A percentile compares a stretch with the other conserved stretches of the same genome.
Conservation (phyloP, 2,329 filamentous ascomycete genomes). For the Dactylellina cionopaga region DNA sequence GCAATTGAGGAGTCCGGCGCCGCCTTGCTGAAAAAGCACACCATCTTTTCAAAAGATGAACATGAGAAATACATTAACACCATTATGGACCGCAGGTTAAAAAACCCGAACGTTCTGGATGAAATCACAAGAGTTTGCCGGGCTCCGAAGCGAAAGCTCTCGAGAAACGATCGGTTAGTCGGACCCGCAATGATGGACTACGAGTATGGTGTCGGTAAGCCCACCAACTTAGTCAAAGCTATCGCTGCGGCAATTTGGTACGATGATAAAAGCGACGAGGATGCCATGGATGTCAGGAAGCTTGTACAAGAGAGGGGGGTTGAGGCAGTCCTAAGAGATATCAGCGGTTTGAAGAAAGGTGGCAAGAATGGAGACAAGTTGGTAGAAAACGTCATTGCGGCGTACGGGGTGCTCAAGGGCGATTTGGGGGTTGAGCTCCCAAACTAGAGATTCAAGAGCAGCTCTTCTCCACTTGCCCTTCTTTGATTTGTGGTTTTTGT, state of each 20-base stretch:
- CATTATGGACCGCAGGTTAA: conserved; percentile 74
- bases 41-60: conserved; percentile 72
- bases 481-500: background rate
- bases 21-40: conserved; percentile 86
- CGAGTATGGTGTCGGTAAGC: conserved; percentile 70
- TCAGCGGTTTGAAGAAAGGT: conserved; percentile 79
- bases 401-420: conserved; percentile 11
- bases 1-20: conserved; percentile 85
- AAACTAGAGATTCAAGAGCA: conserved; percentile 1
- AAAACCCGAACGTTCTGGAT: conserved; percentile 65
- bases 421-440: conserved; percentile 20
- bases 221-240: conserved; percentile 76
- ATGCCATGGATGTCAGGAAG: conserved; percentile 84
- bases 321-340: conserved; percentile 78
- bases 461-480: background rate
- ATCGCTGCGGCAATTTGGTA: conserved; percentile 94
- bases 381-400: conserved; percentile 70
- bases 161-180: conserved; percentile 94
- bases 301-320: conserved; percentile 80
- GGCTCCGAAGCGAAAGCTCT: conserved; percentile 91
- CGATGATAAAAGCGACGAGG: conserved; percentile 92
- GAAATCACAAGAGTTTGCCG: conserved; percentile 94
- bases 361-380: conserved; percentile 81
- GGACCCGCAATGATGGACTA: conserved; percentile 92
- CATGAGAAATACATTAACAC: conserved; percentile 89